Conservation (phyloP, 768 basidiomycete genomes). For the Tricholoma flavovirens region DNA sequence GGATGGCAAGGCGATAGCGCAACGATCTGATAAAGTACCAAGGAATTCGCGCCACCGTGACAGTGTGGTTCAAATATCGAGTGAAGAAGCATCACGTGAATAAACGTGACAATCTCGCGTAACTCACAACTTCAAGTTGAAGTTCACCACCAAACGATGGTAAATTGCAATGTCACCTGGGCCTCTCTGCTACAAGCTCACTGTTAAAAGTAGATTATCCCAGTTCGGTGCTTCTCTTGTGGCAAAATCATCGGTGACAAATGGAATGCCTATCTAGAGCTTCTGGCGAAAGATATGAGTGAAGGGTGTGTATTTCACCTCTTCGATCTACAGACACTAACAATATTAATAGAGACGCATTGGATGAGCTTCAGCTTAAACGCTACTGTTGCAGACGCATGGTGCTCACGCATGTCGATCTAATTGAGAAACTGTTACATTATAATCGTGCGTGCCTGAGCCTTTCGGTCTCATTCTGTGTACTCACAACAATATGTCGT, state of each 20-base stretch:
- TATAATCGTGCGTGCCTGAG: slow-evolving; percentile 74
- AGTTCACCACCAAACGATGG: background rate
- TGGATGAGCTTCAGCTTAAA: slow-evolving; percentile 85
- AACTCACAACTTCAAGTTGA: background rate
- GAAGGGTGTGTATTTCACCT: slow-evolving; percentile 66
- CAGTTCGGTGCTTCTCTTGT: slow-evolving; percentile 93
- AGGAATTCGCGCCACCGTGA: background rate
- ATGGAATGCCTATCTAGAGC: slow-evolving; percentile 83
- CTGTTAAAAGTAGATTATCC: slow-evolving; percentile 69
- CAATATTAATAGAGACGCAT: slow-evolving; percentile 59
- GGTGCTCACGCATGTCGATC: slow-evolving; percentile 96
- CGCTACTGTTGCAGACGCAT: slow-evolving; percentile 96
- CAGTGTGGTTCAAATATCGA: background rate
- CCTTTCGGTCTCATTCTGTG: background rate
- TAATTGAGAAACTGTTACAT: slow-evolving; percentile 94
- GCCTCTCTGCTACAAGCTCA: background rate
- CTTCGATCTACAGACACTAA: background rate
- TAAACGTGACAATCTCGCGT: background rate
- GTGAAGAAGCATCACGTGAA: background rate
- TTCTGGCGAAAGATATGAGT: slow-evolving; percentile 72
- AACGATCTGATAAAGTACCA: background rate
- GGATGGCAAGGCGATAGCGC: background rate
- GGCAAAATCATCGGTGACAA: slow-evolving; percentile 98
- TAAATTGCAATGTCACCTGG: background rate
- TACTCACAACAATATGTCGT: background rate